These are phyloP conservation scores for Pyrenopolyporus hunteri DNA, from an alignment of 495 filamentous ascomycete genomes.

Conservation along the genomic window DNA sequence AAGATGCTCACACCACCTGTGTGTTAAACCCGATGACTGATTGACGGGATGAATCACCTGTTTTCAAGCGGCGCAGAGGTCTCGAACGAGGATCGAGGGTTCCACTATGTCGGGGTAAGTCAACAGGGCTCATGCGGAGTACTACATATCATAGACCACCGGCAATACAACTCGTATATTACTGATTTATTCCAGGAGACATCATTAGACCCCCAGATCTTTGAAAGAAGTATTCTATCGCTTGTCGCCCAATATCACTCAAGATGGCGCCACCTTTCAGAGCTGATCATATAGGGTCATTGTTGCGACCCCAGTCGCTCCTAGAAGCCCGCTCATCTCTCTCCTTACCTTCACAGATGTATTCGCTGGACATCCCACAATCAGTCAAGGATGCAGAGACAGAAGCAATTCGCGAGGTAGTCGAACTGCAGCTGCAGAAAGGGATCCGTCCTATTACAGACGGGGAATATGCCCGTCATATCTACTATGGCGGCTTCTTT, in stretches of 20 bases:
- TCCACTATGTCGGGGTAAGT: neutral
- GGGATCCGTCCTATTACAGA: conserved; percentile 73
- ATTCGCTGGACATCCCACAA: conserved; percentile 55
- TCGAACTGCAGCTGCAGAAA: conserved; percentile 66
- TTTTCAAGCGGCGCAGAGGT: too few relatives aligned
- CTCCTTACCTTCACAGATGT: conserved; percentile 40
- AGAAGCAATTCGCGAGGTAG: conserved; percentile 67
- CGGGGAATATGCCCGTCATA: conserved; percentile 76
- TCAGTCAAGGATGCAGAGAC: conserved; percentile 61
- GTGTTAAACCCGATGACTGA: too few relatives aligned
- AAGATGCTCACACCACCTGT: too few relatives aligned
- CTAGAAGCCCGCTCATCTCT: conserved; percentile 59
- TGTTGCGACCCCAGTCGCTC: conserved; percentile 73
- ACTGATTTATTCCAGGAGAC: neutral
- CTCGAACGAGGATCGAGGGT: too few relatives aligned
- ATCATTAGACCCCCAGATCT: too few relatives aligned
- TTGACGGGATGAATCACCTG: too few relatives aligned
- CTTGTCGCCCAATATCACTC: conserved; percentile 1
- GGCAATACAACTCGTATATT: too few relatives aligned
- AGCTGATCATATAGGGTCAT: conserved; percentile 82
- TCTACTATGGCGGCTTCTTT: conserved; percentile 73
- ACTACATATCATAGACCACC: neutral
- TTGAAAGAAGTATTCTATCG: too few relatives aligned
- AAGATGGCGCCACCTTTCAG: conserved; percentile 70
- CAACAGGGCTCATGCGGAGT: neutral